Base-by-base conservation (phyloP, 805 yeast species). In the Soucietia sequanensis region DNA sequence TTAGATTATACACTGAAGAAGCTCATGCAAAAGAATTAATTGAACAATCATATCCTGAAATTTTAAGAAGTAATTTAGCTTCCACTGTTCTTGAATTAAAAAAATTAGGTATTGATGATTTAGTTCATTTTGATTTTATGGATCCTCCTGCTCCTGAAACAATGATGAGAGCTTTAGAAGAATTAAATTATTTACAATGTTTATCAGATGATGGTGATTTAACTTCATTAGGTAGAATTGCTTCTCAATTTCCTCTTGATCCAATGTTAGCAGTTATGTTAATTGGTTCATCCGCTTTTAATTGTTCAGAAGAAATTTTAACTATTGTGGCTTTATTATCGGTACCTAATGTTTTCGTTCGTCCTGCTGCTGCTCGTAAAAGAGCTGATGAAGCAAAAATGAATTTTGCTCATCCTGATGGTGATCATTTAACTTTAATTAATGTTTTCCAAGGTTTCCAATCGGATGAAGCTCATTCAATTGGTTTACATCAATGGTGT, bases 91-190 rank as follows among this genome's bases (percentile, higher is more conserved):
- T 91, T 44, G 95, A 93, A 58, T 72, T 91, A 61, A 93, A 93
- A 60, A 93, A 93, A 62, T 75, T 93, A 44, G 98, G 98, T 10
- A 76, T 91, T 44, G 95, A 93, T 56, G 98, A 91, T 65, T 76
- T 91, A 53, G 99, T 93, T 25, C 98, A 91, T 64, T 91, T 91
- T 56, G 99, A 93, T 60, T 91, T 93, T 57, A 91, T 91, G 95
- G 99, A 91, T 56, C 98, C 99, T 6, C 99, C 99, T 10, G 98
- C 98, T 2, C 99, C 99, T 7, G 99, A 91, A 62, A 93, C 99
- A 5, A 93, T 91, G 99, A 93, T 93, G 99, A 76, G 99, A 58
- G 98, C 98, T 0, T 69, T 91, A 43, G 99, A 91, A 61, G 99
- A 91, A 60, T 73, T 91, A 52, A 90, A 93, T 56, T 93, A 88